Percentiles rank a stretch among this genome's conserved stretches.
Conservation (phyloP, 2,329 filamentous ascomycete species). For the Pseudonectria foliicola region DNA sequence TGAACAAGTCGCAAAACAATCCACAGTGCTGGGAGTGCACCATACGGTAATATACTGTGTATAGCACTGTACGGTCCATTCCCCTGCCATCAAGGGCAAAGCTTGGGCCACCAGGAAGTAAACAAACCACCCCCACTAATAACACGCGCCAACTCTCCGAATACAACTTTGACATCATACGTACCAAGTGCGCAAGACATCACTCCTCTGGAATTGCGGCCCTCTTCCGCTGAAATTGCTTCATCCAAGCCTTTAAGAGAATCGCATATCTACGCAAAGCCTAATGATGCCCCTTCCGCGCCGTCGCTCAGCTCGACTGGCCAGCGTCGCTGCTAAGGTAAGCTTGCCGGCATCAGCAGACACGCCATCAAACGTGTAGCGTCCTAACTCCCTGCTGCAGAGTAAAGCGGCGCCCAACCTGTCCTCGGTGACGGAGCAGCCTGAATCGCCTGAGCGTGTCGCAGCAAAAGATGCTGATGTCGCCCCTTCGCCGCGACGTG, state of each 20-base stretch:
- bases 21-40: no score
- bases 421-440: conserved; percentile 37
- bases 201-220: conserved; percentile 8
- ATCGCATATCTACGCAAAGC: conserved; percentile 8
- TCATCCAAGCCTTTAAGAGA: conserved; percentile 10
- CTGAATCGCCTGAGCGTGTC: conserved; percentile 29
- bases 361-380: conserved; percentile 1
- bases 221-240: conserved; percentile 17
- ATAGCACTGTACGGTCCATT: no score
- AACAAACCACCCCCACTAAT: conserved; percentile 17
- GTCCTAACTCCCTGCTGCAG: conserved; percentile 15
- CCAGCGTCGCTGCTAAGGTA: conserved; percentile 31
- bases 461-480: conserved; percentile 22
- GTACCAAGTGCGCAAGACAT: conserved; percentile 1
- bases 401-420: conserved; percentile 28
- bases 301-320: conserved; percentile 39
- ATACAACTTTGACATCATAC: conserved; percentile 11
- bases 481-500: conserved; percentile 27
- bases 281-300: conserved; percentile 33
- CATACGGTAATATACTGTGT: no score
- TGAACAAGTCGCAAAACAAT: no score
- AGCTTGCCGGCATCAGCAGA: conserved; percentile 11
- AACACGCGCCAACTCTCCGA: neutral
- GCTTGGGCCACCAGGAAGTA: conserved; percentile 16
- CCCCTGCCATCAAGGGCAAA: neutral